These are phyloP conservation scores for Arxiozyma slooffiae DNA, from an alignment of 1,139 yeast genomes.

Conservation along the genomic window DNA sequence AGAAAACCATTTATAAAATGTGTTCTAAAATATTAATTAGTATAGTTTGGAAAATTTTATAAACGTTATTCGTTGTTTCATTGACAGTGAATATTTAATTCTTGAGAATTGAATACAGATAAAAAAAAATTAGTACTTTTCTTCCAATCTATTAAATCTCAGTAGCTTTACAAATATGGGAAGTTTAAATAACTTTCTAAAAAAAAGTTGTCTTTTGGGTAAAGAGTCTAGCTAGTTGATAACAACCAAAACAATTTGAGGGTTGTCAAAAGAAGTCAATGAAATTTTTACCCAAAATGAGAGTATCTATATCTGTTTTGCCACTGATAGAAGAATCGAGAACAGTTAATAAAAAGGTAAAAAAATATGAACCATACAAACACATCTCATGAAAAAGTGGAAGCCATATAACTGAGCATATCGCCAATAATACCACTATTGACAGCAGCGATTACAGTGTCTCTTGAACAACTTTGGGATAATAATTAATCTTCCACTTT, in stretches of 20 bases:
- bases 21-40: slow-evolving; percentile 61
- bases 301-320: slow-evolving; percentile 97
- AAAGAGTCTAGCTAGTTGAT: slow-evolving; percentile 77
- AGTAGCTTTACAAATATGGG: slow-evolving; percentile 90
- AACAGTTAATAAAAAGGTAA: slow-evolving; percentile 90
- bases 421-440: slow-evolving; percentile 99
- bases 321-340: slow-evolving; percentile 98
- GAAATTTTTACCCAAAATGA: slow-evolving; percentile 88
- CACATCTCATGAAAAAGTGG: slow-evolving; percentile 99
- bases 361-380: slow-evolving; percentile 85
- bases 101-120: slow-evolving; percentile 33
- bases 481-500: slow-evolving; percentile 86
- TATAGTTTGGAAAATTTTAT: slow-evolving; percentile 39
- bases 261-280: slow-evolving; percentile 98
- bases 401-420: slow-evolving; percentile 97
- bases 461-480: slow-evolving; percentile 83
- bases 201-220: slow-evolving; percentile 88
- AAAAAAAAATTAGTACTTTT: slow-evolving; percentile 60
- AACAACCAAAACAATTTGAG: slow-evolving; percentile 79
- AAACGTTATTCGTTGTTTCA: slow-evolving; percentile 16
- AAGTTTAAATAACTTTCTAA: slow-evolving; percentile 95
- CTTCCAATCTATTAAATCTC: slow-evolving; percentile 82
- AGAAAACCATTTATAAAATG: slow-evolving; percentile 63
- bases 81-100: slow-evolving; percentile 34
- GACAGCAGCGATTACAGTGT: slow-evolving; percentile 85